Evolutionary conservation across 139 green algal species (phyloP), one percentile per base, ranked within the genome.

Genomic region (Chlorella sp.): DNA sequence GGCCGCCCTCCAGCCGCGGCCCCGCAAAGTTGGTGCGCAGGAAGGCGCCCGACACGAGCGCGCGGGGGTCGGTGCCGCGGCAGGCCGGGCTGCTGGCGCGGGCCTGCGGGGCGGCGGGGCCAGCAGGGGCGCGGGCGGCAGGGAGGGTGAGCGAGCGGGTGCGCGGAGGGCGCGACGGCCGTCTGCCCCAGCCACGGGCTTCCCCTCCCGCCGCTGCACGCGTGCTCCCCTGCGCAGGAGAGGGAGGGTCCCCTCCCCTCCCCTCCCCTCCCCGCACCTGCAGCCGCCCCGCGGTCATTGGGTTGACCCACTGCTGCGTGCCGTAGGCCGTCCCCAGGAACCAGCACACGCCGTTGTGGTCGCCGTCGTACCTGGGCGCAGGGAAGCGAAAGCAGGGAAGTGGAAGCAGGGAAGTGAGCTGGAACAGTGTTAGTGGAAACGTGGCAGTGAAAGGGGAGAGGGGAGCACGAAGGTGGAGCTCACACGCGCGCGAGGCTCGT

Each of bases 241-340:
- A 17, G 8, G n/a, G n/a, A n/a, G n/a, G n/a, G n/a, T n/a, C n/a
- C n/a, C n/a, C 6, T 23, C 0, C 41, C 12, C 5, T 36, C 3
- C 23, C 21, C 41, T 2, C 41, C 21, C n/a, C 31, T 35, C 38
- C 1, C 63, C 71, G 7, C 64, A 94, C 84, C 63, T 86, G 67
- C 29, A 95, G 67, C 7, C 69, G 72, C 41, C 83, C 85, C 3
- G 84, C 75, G 33, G 91, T 74, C 64, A 91, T 81, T 1, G 92
- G 91, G 76, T 95, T 95, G 5, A 97, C 84, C 89, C 88, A 97
- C n/a, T 74, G 62, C 80, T 90, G 84, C 19, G 38, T 29, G 14
- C 85, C 77, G 50, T 68, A 82, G 21, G 19, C n/a, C 0, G 81
- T 87, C 17, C 81, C 82, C 43, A 90, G 79, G 64, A 87, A 86